Conservation (phyloP, 257 asterid species). For the Solanum infundibuliforme region DNA sequence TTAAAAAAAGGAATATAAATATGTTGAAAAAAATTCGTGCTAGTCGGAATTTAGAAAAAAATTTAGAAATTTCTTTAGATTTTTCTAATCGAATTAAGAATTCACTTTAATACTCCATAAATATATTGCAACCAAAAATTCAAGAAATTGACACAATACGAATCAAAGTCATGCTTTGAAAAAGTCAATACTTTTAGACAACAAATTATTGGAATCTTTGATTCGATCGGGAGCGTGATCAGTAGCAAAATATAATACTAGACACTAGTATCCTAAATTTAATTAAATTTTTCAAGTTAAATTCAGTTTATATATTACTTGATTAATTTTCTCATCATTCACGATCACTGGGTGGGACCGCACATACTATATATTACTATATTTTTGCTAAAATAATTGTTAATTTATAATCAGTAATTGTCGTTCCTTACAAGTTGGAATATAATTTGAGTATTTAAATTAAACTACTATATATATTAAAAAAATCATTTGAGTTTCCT, state of each 20-base stretch:
- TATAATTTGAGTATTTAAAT: not conserved
- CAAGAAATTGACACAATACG: no score
- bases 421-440: not conserved
- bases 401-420: not conserved
- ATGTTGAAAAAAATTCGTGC: no score
- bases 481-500: not conserved
- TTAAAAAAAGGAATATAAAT: no score
- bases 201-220: not conserved
- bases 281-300: not conserved
- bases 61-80: no score
- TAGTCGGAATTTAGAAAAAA: no score
- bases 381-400: not conserved
- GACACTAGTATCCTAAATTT: not conserved
- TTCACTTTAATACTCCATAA: accelerated
- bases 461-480: not conserved
- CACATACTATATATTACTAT: no score
- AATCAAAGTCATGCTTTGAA: not conserved
- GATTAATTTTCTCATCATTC: no score
- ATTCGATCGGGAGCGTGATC: not conserved
- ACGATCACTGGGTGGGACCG: no score
- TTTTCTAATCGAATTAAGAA: no score
- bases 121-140: no score
- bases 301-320: not conserved
- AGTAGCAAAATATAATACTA: not conserved
- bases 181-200: not conserved